Evolutionary conservation across 257 asterid genomes (phyloP).

Genomic region (Nicotiana paniculata): DNA sequence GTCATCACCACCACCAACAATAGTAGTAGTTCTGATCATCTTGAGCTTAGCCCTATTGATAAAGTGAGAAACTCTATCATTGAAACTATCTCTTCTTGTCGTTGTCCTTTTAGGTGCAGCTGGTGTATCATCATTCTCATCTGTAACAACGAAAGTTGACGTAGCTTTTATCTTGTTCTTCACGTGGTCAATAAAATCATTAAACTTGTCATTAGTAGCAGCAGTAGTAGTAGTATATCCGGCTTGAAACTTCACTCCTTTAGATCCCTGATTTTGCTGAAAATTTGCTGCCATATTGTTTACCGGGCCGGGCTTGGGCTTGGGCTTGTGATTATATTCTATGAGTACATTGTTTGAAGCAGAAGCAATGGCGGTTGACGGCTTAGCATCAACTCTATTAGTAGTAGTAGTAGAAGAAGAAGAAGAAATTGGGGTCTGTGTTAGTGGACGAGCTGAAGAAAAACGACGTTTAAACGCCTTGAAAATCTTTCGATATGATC

Average conservation of each 20-base stretch:
- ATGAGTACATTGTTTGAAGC: neutral
- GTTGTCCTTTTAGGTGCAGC: conserved; percentile 4
- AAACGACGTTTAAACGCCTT: neutral
- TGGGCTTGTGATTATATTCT: neutral
- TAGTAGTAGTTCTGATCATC: conserved; percentile 26
- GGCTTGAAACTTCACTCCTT: neutral
- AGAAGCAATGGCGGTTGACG: neutral
- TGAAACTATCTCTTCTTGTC: conserved; percentile 45
- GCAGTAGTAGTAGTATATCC: neutral
- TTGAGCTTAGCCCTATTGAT: conserved; percentile 36
- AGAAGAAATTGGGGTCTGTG: neutral
- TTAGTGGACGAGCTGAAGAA: neutral
- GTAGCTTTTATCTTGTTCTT: conserved; percentile 26
- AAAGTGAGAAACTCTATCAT: conserved; percentile 33
- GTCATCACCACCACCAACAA: conserved; percentile 18
- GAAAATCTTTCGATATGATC: neutral
- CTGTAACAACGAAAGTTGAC: conserved; percentile 24
- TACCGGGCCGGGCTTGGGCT: neutral
- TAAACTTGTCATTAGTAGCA: conserved; percentile 10
- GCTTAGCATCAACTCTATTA: neutral
- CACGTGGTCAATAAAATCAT: conserved; percentile 24
- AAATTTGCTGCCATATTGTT: neutral
- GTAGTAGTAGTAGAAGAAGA: too few species aligned
- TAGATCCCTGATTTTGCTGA: neutral
- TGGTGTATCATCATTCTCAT: neutral